These are phyloP conservation scores for Hibiscus mutabilis DNA, from an alignment of 345 rosid species.

Conservation along the genomic window DNA sequence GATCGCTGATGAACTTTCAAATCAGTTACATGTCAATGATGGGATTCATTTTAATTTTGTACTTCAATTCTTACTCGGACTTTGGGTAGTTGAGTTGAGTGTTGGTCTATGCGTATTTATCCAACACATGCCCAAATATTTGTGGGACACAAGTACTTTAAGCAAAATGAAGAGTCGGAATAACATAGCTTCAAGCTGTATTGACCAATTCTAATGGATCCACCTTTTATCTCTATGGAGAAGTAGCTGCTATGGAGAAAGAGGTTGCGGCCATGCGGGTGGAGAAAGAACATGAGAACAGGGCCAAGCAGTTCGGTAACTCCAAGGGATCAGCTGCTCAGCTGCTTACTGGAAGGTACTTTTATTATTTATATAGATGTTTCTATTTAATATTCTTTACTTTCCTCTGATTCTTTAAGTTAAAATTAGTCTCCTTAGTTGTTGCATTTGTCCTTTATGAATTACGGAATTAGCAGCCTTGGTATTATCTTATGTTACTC, in stretches of 20 bases:
- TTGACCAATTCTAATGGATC: background rate
- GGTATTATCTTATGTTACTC: background rate
- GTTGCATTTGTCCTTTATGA: background rate
- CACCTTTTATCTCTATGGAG: too few species aligned
- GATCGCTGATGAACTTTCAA: background rate
- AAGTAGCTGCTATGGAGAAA: conserved; percentile 96
- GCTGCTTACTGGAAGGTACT: conserved; percentile 80
- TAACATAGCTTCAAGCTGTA: background rate
- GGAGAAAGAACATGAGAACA: conserved; percentile 77
- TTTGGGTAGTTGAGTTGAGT: too few species aligned
- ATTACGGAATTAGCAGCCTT: background rate
- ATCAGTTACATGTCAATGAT: background rate
- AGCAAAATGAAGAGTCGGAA: too few species aligned
- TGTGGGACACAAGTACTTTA: too few species aligned
- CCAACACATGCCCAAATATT: too few species aligned
- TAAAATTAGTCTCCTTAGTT: background rate
- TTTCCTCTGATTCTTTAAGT: background rate
- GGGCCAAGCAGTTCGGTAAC: conserved; percentile 57
- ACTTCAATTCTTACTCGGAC: background rate
- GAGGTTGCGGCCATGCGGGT: conserved; percentile 98
- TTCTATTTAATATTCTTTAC: background rate
- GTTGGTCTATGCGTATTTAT: too few species aligned
- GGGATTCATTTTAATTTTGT: background rate
- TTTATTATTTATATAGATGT: background rate
- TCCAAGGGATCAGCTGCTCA: conserved; percentile 65